Conservation (phyloP, 164 flowering plant genomes). For the Nymphaea colorata region DNA sequence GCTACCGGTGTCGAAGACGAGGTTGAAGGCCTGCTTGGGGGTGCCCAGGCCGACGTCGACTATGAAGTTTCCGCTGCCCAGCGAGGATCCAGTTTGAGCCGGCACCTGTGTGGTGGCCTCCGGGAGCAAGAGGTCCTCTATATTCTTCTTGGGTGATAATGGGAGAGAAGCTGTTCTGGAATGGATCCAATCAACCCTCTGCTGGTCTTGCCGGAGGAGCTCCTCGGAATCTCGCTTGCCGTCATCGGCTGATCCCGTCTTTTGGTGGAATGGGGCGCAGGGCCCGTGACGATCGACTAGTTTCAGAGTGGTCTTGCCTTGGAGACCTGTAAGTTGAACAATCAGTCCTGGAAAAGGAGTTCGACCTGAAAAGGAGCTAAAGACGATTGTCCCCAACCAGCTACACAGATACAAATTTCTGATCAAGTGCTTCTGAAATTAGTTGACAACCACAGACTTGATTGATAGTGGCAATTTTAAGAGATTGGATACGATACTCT, state of each 20-base stretch:
- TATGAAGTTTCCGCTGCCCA: background rate
- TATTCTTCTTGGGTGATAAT: too few relatives aligned
- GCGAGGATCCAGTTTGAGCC: too few relatives aligned
- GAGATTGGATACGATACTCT: too few relatives aligned
- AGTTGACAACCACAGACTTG: background rate
- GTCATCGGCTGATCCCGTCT: background rate
- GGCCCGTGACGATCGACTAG: conserved; percentile 15
- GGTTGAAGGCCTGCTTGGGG: background rate
- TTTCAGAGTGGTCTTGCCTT: conserved; percentile 9
- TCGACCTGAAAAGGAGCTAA: background rate
- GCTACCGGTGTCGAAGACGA: conserved; percentile 7
- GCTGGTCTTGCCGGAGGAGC: conserved; percentile 2
- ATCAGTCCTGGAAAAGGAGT: background rate
- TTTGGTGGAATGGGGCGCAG: conserved; percentile 14
- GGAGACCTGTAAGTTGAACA: background rate
- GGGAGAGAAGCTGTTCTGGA: background rate
- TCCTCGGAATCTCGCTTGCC: conserved; percentile 3
- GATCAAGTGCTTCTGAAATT: background rate
- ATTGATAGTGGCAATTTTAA: too few relatives aligned
- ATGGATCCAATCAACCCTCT: conserved; percentile 1
- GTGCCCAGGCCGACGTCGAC: conserved; percentile 3
- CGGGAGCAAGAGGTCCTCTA: too few relatives aligned
- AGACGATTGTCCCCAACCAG: background rate
- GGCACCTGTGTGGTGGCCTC: too few relatives aligned
- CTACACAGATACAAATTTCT: background rate